Base-by-base conservation (phyloP, 2,329 filamentous ascomycete species). In the Pseudomassariella vexata region DNA sequence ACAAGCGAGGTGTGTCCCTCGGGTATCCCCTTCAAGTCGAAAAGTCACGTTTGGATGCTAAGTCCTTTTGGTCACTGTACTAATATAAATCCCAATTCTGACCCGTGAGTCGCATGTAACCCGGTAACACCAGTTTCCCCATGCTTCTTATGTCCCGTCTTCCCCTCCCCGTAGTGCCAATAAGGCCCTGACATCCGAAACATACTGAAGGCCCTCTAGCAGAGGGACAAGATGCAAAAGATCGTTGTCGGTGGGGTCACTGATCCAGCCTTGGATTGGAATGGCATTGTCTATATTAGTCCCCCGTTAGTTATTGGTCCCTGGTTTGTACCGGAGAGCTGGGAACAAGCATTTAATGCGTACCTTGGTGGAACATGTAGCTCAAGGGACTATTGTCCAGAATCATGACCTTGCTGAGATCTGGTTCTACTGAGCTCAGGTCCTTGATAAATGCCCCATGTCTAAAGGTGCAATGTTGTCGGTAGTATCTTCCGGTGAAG, bases 401-500 rank as follows among this genome's bases (percentile, higher is more conserved):
- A 56, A 98, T 98, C 84, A 96, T 95, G 39, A 98, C 92, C 62
- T 88, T 94, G 64, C 89, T 95, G 52, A 98, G 66, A 57, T 98
- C 92, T 12, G 92, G 89, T 68, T 98, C 92, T 24, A 98, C 88
- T 35, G 87, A 86, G 56, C 87, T 92, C 35, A 98, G 68, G 61
- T 98, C 92, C 60, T 98, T 98, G 68, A 98, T 96, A 55, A 95
- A 98, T 19, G 90, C 89, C 30, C 90, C 90, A 48, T 95, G 92
- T 33, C 92, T 76, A 54, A 87, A 88, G 15, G 92, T 96, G 67
- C 92, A 98, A 60, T 98, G 90, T 57, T 98, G 92, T 34, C 92
- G 78, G 61, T 98, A 98, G 64, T 92, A 96, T 45, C 92, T 73
- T 24, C 82, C 86, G 21, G 85, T 84, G 62, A 98, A 98, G 65